Conservation (phyloP, 257 asterid species). For the Nicotiana tomentosiformis region DNA sequence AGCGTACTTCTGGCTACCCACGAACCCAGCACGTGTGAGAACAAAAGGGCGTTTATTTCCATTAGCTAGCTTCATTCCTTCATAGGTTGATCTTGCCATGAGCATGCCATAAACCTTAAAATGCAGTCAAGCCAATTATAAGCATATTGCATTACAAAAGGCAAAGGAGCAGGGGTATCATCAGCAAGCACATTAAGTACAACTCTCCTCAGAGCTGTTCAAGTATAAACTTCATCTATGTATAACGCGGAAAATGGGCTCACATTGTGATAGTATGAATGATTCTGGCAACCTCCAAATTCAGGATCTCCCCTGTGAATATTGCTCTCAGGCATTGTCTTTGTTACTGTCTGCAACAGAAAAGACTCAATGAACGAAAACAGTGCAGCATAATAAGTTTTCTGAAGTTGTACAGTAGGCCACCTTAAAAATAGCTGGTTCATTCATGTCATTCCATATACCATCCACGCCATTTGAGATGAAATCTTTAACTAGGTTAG, state of each 20-base stretch:
- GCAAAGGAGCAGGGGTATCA: background rate
- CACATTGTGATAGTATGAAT: constrained; percentile 93
- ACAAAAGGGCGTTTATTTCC: constrained; percentile 83
- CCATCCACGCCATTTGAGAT: constrained; percentile 87
- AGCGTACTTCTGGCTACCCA: constrained; percentile 95
- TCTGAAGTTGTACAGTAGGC: constrained; percentile 14
- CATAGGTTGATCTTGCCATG: constrained; percentile 94
- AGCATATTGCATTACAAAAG: background rate
- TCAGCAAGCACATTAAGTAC: background rate
- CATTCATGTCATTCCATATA: constrained; percentile 99
- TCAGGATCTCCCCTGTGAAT: constrained; percentile 84
- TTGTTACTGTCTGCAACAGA: constrained; percentile 70
- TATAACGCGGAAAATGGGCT: background rate
- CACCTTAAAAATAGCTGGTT: constrained; percentile 97
- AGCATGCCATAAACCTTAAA: constrained; percentile 89
- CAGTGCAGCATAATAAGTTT: background rate
- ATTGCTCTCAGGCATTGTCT: constrained; percentile 96
- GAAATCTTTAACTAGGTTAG: constrained; percentile 75
- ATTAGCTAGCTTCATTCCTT: constrained; percentile 82
- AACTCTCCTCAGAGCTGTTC: background rate
- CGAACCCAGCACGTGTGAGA: constrained; percentile 94
- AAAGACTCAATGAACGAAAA: constrained; percentile 8
- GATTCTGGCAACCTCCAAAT: constrained; percentile 78
- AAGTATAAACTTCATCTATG: background rate
- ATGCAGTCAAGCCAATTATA: background rate